Evolutionary conservation across 1,284 basidiomycete genomes (phyloP), one percentile per base, ranked within the genome.

Genomic region (Austroboletus novae-zelandiae): DNA sequence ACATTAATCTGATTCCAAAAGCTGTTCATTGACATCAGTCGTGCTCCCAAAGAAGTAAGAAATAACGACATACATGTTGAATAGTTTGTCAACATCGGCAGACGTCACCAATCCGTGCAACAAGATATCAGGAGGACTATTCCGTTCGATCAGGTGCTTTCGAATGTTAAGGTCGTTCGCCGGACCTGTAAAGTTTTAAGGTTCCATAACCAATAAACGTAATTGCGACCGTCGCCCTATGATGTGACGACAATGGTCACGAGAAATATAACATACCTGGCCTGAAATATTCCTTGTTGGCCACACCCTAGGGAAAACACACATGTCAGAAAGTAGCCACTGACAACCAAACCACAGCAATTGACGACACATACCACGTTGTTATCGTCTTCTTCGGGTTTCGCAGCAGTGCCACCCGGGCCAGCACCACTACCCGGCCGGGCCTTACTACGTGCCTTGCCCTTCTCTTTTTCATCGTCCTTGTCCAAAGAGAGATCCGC

Each of bases 61-160:
- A 10, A 2, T 37, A 47, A 9, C 0, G 18, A 77, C 88, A 37
- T 62, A 92, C 86, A 94, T 91, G 47, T 89, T 78, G 61, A 94
- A 94, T 23, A 94, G 70, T 56, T 84, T 85, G 50, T 92, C 84
- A 9, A 92, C 89, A 58, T 94, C 91, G 45, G 83, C 80, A 0
- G 86, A 82, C 1, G 84, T 84, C 41, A 94, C 87, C 34, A 93
- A 71, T 15, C 88, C 89, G 57, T 90, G 86, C 1, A 91, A 81
- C 43, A 94, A 64, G 51, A 94, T 91, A 62, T 93, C 89, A 0
- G 91, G 91, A 1, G 87, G 86, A 60, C 80, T 84, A 57, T 91
- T 85, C 52, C 81, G 81, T 60, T 92, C 89, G 48, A 91, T 91
- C 60, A 93, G 71, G 45, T 78, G 77, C 48, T 85, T 84, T 15